Conservation (phyloP, 2,329 filamentous ascomycete genomes). For the Lachnellula arida region DNA sequence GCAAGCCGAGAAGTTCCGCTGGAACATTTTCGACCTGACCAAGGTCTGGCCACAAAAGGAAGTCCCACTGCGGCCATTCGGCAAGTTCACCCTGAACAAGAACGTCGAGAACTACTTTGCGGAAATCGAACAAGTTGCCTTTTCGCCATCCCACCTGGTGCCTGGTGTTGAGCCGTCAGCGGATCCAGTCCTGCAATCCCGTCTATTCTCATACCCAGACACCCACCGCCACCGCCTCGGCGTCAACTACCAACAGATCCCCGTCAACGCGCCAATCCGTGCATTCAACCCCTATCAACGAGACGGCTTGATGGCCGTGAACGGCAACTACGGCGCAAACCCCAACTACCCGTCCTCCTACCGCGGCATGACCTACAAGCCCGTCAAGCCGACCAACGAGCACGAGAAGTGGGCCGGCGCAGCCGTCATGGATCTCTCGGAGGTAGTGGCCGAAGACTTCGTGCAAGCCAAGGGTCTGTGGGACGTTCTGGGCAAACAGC, state of each 20-base stretch:
- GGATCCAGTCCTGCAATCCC: slow-evolving; percentile 64
- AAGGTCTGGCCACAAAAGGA: slow-evolving; percentile 64
- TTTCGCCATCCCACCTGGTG: slow-evolving; percentile 62
- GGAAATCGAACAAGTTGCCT: slow-evolving; percentile 66
- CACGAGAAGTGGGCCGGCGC: slow-evolving; percentile 46
- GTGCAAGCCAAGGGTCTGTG: slow-evolving; percentile 33
- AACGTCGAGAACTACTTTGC: slow-evolving; percentile 59
- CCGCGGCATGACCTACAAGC: slow-evolving; percentile 41
- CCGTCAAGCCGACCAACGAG: slow-evolving; percentile 37
- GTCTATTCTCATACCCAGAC: slow-evolving; percentile 68
- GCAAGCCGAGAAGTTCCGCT: slow-evolving; percentile 55
- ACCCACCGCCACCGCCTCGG: slow-evolving; percentile 55
- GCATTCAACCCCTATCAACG: slow-evolving; percentile 67
- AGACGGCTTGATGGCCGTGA: slow-evolving; percentile 66
- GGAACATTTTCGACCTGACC: slow-evolving; percentile 65
- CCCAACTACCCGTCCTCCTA: slow-evolving; percentile 54
- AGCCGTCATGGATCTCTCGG: slow-evolving; percentile 42
- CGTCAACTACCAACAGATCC: slow-evolving; percentile 55
- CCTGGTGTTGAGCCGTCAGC: slow-evolving; percentile 65
- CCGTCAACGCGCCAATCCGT: slow-evolving; percentile 42
- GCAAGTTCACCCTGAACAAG: slow-evolving; percentile 58
- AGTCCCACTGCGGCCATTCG: slow-evolving; percentile 57
- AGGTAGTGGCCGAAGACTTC: slow-evolving; percentile 30
- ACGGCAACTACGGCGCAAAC: slow-evolving; percentile 58
- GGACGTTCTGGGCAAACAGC: slow-evolving; percentile 37